A percentile compares a stretch with the other conserved stretches of the same genome.
phyloP scores from a whole-genome alignment of 257 asterid genomes.

The Rehmannia glutinosa region DNA sequence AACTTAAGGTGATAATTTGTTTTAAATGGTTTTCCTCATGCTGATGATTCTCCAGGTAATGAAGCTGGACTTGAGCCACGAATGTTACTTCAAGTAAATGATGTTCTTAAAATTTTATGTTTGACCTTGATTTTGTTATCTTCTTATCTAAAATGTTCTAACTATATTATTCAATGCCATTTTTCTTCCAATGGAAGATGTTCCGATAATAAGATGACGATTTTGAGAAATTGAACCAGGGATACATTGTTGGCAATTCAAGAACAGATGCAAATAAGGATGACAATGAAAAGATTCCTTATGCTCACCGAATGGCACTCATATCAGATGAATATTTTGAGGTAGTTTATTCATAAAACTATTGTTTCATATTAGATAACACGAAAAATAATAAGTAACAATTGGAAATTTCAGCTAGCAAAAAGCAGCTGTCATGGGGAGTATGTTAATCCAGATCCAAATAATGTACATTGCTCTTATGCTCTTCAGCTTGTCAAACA shows the following conservation, averaged over 20 bases:
- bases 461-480: conserved; percentile 21
- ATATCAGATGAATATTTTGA: conserved; percentile 29
- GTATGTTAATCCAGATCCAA: conserved; percentile 32
- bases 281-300: conserved; percentile 27
- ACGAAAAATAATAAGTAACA: not conserved
- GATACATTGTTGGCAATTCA: conserved; percentile 44
- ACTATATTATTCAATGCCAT: not conserved
- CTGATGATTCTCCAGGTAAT: conserved; percentile 29
- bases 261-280: not conserved
- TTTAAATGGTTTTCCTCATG: not conserved
- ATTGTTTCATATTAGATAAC: not conserved
- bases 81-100: conserved; percentile 32
- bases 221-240: conserved; percentile 25
- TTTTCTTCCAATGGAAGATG: not conserved
- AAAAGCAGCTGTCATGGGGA: conserved; percentile 39
- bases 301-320: conserved; percentile 49
- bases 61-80: conserved; percentile 41
- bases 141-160: not conserved
- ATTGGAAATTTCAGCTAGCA: conserved; percentile 24
- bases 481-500: conserved; percentile 25
- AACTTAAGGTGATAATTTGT: not conserved
- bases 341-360: no score
- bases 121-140: not conserved
- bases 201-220: no score
- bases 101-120: not conserved